Base-by-base conservation (phyloP, 192 early-diverging fungal species). In the Oehlia diaphana region DNA sequence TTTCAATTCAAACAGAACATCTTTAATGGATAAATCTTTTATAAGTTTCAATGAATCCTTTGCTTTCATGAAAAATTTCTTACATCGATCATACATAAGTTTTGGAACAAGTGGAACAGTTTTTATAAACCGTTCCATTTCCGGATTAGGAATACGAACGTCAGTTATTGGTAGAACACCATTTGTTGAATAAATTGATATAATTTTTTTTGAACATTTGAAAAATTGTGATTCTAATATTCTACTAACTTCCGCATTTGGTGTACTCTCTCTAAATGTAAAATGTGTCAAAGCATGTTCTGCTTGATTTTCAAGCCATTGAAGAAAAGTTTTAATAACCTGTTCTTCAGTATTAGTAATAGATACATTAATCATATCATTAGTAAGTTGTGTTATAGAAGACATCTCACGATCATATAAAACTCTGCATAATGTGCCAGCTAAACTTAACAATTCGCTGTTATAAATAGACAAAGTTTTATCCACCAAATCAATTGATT, bases 401-500 rank as follows among this genome's bases (percentile, higher is more conserved):
- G 35, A 37, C 35, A 37, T 37, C 35, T 37, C 35, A 37, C 35
- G 35, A 37, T 95, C 93, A 81, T 92, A 95, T 26, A 95, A 79
- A 3, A 95, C 84, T 28, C 96, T 85, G 4, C 88, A 87, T 0
- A 97, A 82, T 33, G 94, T 82, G 13, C 94, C 95, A 35, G 90
- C 90, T 81, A 94, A 88, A 19, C 88, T 77, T 21, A 96, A 80
- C 9, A 97, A 77, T 67, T 96, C 94, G 76, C 90, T 86, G 79
- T 97, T 97, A 93, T 93, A 97, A 23, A 88, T 78, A 64, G 89
- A 88, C 3, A 97, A 86, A 19, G 87, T 87, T 23, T 89, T 90
- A 84, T 97, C 95, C 9, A 94, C 94, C 87, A 97, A 96, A 74
- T 97, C 96, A 44, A 97, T 89, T 13, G 86, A 89, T 82, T 97